phyloP scores from a whole-genome alignment of 345 rosid genomes.

The Euclidium syriacum region DNA sequence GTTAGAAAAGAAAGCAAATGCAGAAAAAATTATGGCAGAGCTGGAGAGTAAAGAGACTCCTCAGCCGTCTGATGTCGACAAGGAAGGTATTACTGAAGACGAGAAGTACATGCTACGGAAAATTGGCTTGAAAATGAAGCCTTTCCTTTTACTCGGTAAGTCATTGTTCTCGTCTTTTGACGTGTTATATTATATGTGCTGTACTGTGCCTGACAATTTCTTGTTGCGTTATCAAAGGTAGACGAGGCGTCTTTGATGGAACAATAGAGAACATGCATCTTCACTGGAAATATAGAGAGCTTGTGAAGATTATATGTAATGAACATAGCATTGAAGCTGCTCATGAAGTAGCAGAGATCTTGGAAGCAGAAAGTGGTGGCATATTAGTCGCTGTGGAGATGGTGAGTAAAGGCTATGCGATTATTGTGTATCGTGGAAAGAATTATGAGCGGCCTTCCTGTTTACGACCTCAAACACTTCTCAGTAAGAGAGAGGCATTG shows the following conservation, averaged over 20 bases:
- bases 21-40: slow-evolving; percentile 66
- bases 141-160: slow-evolving; percentile 84
- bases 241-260: slow-evolving; percentile 84
- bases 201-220: background rate
- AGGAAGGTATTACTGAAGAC: slow-evolving; percentile 78
- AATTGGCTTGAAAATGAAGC: slow-evolving; percentile 90
- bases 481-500: slow-evolving; percentile 73
- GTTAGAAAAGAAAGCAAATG: slow-evolving; percentile 72
- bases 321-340: slow-evolving; percentile 54
- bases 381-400: slow-evolving; percentile 76
- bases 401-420: slow-evolving; percentile 82
- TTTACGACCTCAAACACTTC: slow-evolving; percentile 79
- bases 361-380: slow-evolving; percentile 94
- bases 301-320: slow-evolving; percentile 74
- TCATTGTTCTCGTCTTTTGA: slow-evolving; percentile 21
- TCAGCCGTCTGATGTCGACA: slow-evolving; percentile 55
- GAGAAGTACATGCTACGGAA: slow-evolving; percentile 91
- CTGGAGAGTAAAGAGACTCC: slow-evolving; percentile 44
- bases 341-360: slow-evolving; percentile 53
- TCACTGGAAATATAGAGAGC: slow-evolving; percentile 98
- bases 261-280: slow-evolving; percentile 98
- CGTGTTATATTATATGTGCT: background rate
- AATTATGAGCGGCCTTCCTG: slow-evolving; percentile 70
- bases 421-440: slow-evolving; percentile 89
- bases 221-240: slow-evolving; percentile 53